Base-by-base conservation (phyloP, 257 asterid species). In the Ajuga chamaepitys region DNA sequence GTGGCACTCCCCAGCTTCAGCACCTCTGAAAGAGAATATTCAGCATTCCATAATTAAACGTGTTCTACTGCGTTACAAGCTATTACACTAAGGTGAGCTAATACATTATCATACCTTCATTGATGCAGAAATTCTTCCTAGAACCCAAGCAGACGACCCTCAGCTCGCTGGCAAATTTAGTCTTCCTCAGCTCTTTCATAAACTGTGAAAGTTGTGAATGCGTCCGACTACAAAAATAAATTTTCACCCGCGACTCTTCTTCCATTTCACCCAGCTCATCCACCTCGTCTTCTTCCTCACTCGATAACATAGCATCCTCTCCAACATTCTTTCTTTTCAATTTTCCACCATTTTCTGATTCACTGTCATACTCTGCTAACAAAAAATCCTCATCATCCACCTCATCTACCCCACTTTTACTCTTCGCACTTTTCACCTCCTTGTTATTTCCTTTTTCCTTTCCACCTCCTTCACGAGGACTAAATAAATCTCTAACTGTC, bases 181-280 rank as follows among this genome's bases (percentile, higher is more conserved):
- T 89, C 83, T 90, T 93, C 80, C 78, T 88, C 75, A 93, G 81
- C 87, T 93, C 99, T 67, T 86, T 89, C 85, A 93, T 71, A 58
- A 93, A 93, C 82, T 93, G 99, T 1, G 95, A 86, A 78, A 93
- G 99, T 85, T 93, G 99, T 9, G 99, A 89, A 77, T 93, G 99
- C 1, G 99, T 93, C 60, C 99, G 80, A 68, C 99, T 93, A 72
- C 99, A 93, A 63, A 93, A 93, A 54, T 84, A 93, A 61, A 93
- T 61, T 83, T 83, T 93, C 68, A 81, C 55, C 14, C 74, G 68
- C 2, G 83, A 59, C 72, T 81, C 95, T 63, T 77, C 91, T 66
- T 77, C 89, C 75, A 85, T 70, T 25, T 66, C 81, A 47, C 58
- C 78, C 37, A 67, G 18, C 35, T 68, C 79, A 52, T 72, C 81